Evolutionary conservation across 257 asterid genomes (phyloP).

Genomic region (Gardenia jasminoides): DNA sequence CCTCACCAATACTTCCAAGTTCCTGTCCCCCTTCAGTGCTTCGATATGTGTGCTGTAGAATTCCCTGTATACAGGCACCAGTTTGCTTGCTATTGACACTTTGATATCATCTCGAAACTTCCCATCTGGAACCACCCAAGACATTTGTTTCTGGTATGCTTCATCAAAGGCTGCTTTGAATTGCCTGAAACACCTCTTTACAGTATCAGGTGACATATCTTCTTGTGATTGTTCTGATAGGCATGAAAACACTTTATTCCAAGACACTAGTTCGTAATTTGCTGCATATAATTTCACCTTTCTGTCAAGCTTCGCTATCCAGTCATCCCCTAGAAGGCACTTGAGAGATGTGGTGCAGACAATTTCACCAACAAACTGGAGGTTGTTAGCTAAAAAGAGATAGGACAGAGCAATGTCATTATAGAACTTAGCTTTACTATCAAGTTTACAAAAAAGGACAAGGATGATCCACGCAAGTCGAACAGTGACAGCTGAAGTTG

Average conservation of each 20-base stretch:
- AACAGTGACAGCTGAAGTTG: constrained; percentile 39
- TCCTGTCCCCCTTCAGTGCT: constrained; percentile 35
- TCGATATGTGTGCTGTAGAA: constrained; percentile 45
- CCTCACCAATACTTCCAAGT: constrained; percentile 45
- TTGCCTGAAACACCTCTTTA: constrained; percentile 38
- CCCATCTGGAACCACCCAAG: constrained; percentile 55
- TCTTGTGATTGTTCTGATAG: constrained; percentile 37
- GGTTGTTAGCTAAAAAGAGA: constrained; percentile 66
- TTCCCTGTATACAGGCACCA: constrained; percentile 52
- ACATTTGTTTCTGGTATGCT: constrained; percentile 46
- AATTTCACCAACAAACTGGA: constrained; percentile 43
- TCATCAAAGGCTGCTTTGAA: constrained; percentile 53
- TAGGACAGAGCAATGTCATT: constrained; percentile 55
- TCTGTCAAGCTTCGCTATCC: constrained; percentile 48
- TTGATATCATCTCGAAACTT: constrained; percentile 63
- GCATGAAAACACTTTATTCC: constrained; percentile 47
- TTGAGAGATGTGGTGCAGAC: constrained; percentile 38
- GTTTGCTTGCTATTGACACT: constrained; percentile 47
- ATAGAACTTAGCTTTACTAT: constrained; percentile 55
- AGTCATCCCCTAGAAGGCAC: constrained; percentile 57
- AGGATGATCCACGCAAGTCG: constrained; percentile 68
- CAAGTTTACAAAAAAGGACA: constrained; percentile 73
- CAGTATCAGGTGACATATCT: constrained; percentile 28
- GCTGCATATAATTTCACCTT: constrained; percentile 53
- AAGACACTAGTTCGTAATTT: constrained; percentile 54